Conservation (phyloP, 345 rosid species). For the Erysimum cheiranthoides region DNA sequence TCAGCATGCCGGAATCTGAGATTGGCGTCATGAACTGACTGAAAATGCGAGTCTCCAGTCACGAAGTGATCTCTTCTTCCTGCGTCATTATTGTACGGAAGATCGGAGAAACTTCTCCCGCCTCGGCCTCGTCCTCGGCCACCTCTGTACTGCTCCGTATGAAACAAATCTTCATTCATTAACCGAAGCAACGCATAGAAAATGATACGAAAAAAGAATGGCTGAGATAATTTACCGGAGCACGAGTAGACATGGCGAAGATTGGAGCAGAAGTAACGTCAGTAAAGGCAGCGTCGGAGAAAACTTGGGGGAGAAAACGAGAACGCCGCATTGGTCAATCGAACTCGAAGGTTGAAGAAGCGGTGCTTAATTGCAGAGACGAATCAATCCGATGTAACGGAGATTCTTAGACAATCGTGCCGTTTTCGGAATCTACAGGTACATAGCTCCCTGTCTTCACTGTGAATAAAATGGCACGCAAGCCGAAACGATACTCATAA, state of each 20-base stretch:
- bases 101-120: conserved; percentile 65
- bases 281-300: conserved; percentile 42
- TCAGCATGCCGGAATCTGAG: conserved; percentile 47
- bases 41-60: conserved; percentile 58
- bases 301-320: conserved; percentile 30
- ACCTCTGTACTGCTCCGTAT: conserved; percentile 60
- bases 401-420: not conserved
- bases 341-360: not conserved
- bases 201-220: not conserved
- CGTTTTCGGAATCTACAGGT: conserved; percentile 5
- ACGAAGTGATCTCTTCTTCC: conserved; percentile 50
- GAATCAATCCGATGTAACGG: conserved; percentile 35
- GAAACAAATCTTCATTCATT: conserved; percentile 6
- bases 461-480: conserved; percentile 27
- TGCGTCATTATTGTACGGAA: conserved; percentile 43
- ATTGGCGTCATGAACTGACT: conserved; percentile 56
- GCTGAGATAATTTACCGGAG: conserved; percentile 48
- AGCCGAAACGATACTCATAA: not conserved
- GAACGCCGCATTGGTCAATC: conserved; percentile 51
- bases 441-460: conserved; percentile 3
- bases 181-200: conserved; percentile 7
- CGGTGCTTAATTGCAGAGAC: conserved; percentile 26
- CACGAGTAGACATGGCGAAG: conserved; percentile 57
- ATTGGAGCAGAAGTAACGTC: conserved; percentile 25
- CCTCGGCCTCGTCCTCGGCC: conserved; percentile 57